These are phyloP conservation scores for Leucocoprinus birnbaumii DNA, from an alignment of 768 basidiomycete genomes.

Conservation along the genomic window DNA sequence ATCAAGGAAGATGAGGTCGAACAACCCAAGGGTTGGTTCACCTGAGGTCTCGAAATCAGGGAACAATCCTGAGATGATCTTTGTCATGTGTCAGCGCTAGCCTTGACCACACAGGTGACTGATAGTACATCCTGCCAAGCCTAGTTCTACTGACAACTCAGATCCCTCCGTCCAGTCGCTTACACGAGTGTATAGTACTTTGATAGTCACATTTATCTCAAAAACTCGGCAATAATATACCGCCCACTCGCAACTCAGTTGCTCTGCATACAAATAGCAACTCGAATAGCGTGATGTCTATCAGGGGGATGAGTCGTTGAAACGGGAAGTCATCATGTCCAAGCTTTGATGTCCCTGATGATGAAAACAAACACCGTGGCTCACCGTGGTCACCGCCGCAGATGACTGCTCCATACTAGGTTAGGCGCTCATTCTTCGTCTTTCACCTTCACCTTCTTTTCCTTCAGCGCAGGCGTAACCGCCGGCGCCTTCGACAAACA, in stretches of 20 bases:
- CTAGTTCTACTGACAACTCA: too few species aligned
- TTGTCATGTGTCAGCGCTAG: background rate
- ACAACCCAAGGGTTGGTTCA: slow-evolving; percentile 56
- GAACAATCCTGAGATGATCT: too few species aligned
- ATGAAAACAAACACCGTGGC: background rate
- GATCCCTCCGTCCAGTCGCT: too few species aligned
- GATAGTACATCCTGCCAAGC: background rate
- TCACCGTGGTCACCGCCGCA: background rate
- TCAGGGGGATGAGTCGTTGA: background rate
- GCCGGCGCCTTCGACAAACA: background rate
- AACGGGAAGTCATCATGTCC: background rate
- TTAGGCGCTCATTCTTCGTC: background rate
- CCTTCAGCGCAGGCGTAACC: background rate
- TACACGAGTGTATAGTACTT: too few species aligned
- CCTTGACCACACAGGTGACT: background rate
- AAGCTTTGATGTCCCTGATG: slow-evolving; percentile 4
- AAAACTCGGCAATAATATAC: too few species aligned
- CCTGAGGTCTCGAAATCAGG: slow-evolving; percentile 20
- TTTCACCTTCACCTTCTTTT: background rate
- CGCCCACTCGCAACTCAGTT: too few species aligned
- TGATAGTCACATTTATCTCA: too few species aligned
- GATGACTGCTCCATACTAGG: too few species aligned
- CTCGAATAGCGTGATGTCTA: background rate
- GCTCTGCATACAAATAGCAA: too few species aligned
- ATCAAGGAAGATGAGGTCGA: slow-evolving; percentile 38